Base-by-base conservation (phyloP, 2,329 filamentous ascomycete species). In the Aspergillus luchuensis region DNA sequence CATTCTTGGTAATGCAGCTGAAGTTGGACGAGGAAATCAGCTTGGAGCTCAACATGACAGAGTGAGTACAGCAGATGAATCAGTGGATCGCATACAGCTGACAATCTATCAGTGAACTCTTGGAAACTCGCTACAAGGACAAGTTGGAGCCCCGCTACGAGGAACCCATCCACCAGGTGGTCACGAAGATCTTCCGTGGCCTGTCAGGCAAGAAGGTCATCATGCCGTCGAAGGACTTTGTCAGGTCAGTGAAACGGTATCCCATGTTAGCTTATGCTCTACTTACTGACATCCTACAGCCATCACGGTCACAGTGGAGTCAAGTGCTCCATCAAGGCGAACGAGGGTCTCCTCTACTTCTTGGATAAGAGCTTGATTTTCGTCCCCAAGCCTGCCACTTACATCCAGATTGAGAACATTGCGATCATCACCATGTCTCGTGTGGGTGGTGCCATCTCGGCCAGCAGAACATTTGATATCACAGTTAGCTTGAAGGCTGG, bases 261-360 rank as follows among this genome's bases (percentile, higher is more conserved):
- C 11, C 11, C 33, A n/a, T 28, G 2, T 8, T 7, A 55, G 21
- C 1, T 43, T 13, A n/a, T 30, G 30, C 11, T 38, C 23, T 1
- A 6, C n/a, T 17, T 38, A 15, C 60, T 63, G 41, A 66, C 53
- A 41, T 28, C 50, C n/a, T 30, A 53, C 56, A 76, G 91, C 67
- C 95, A 98, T 79, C 92, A 97, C 75, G 88, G 90, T 71, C 93
- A 97, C 77, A 91, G 89, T 68, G 95, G 95, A 60, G 96, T 99
- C 79, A 99, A 99, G 81, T 99, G 95, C 79, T 96, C 93, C n/a
- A 97, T 99, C 86, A 99, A 99, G 80, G 96, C 96, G 57, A 97
- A 96, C 77, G 95, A 99, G 80, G 95, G 96, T 62, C 93, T 97
- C 74, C 82, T 99, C 54, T 99, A 96, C 85, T 97, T 93, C 76